Base-by-base conservation (phyloP, 2,329 filamentous ascomycete genomes). In the Hypoxylon sp. region DNA sequence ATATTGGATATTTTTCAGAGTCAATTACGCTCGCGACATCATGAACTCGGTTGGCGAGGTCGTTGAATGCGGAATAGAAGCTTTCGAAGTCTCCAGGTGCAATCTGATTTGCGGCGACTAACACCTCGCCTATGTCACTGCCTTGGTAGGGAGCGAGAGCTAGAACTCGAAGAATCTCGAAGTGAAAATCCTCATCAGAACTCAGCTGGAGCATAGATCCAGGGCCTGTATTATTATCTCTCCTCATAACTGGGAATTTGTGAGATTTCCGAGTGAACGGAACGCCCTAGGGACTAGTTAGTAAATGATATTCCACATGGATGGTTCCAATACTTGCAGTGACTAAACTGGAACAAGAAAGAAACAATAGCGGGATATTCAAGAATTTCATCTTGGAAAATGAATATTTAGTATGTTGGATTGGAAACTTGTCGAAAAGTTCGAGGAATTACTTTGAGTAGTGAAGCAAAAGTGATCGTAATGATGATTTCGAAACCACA, bases 81-180 rank as follows among this genome's bases (percentile, higher is more conserved):
- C 70, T 70, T 50, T 77, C 74, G 11, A 75, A 73, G 63, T 76
- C 67, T 24, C 74, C 72, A 0, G 76, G 63, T 3, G 58, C 51
- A 46, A 79, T 75, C 29, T 71, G 58, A n/a, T 70, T 68, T 8
- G 76, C 76, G 6, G 75, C 74, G 35, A 71, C 65, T 8, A 80
- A 63, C 9, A 78, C 71, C 53, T 78, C 74, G 37, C 72, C 76
- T 3, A 75, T 67, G 62, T 78, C 73, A 1, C 74, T 55, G 22
- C 78, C 77, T 24, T 69, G 56, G 55, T 77, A 77, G 31, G 70
- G 67, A 8, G 71, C 65, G 2, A 68, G 24, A 24, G 68, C 33
- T 19, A 76, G 56, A 14, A 46, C 66, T 4, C 74, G 74, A 11
- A 76, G 72, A 44, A 77, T 60, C 63, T 76, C 72, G 46, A 71